Evolutionary conservation across 768 basidiomycete genomes (phyloP).

Genomic region (Pleurotus giganteus): DNA sequence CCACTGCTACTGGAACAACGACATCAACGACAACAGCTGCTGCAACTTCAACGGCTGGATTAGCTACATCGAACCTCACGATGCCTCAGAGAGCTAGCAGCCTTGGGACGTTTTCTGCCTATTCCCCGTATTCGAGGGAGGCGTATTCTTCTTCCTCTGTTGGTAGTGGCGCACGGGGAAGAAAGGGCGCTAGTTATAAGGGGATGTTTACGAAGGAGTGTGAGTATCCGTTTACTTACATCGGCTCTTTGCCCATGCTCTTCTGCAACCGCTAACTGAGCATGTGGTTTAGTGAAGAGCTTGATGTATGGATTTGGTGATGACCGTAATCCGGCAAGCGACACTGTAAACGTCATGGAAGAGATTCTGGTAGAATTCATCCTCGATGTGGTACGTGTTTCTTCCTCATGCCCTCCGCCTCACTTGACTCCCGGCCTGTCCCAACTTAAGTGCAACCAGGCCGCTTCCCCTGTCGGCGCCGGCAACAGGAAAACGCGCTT

Average conservation of each 20-base stretch:
- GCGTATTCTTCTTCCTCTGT: constrained; percentile 37
- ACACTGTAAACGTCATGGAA: constrained; percentile 90
- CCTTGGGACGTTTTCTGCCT: constrained; percentile 58
- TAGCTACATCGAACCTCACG: constrained; percentile 24
- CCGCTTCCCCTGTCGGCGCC: constrained; percentile 38
- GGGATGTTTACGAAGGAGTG: constrained; percentile 82
- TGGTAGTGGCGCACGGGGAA: constrained; percentile 44
- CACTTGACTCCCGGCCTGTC: constrained; percentile 9
- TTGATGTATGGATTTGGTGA: constrained; percentile 96
- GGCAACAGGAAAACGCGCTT: constrained; percentile 70
- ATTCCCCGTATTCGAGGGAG: constrained; percentile 55
- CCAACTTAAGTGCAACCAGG: constrained; percentile 61
- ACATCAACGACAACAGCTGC: constrained; percentile 15
- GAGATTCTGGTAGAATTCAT: constrained; percentile 92
- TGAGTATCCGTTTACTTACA: constrained; percentile 33
- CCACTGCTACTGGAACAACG: constrained; percentile 26
- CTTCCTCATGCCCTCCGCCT: constrained; percentile 4
- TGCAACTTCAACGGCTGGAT: constrained; percentile 25
- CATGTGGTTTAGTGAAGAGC: constrained; percentile 57
- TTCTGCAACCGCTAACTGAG: constrained; percentile 13
- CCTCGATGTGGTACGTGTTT: constrained; percentile 73
- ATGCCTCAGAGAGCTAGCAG: constrained; percentile 40
- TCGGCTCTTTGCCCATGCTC: not conserved
- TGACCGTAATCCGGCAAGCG: constrained; percentile 82
- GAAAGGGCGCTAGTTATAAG: constrained; percentile 60